Evolutionary conservation across 2,329 filamentous ascomycete species (phyloP).

Genomic region (Huntiella bhutanensis): DNA sequence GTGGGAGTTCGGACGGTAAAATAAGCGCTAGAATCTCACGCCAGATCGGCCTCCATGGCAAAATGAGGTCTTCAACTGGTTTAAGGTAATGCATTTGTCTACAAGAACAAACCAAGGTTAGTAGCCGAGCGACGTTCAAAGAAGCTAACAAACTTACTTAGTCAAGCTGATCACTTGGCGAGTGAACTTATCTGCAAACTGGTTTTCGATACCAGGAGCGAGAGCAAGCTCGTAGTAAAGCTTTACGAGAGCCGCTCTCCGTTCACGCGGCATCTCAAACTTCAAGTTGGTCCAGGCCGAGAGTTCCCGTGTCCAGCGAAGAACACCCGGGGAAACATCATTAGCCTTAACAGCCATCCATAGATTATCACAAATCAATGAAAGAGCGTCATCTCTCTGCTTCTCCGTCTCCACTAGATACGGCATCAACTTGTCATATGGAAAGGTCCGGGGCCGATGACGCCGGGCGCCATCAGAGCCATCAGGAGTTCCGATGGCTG

Average conservation of each 20-base stretch:
- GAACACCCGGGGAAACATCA: slow-evolving; percentile 80
- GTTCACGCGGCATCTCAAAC: slow-evolving; percentile 79
- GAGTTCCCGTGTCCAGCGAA: slow-evolving; percentile 95
- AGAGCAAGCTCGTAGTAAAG: slow-evolving; percentile 89
- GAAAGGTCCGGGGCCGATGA: slow-evolving; percentile 77
- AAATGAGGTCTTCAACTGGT: slow-evolving; percentile 67
- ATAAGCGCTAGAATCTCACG: slow-evolving; percentile 83
- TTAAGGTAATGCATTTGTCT: slow-evolving; percentile 55
- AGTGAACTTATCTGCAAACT: slow-evolving; percentile 71
- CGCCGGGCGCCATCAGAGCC: slow-evolving; percentile 19
- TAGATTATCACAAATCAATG: slow-evolving; percentile 80
- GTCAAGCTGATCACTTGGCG: slow-evolving; percentile 93
- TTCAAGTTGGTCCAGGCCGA: slow-evolving; percentile 90
- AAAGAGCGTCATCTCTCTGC: slow-evolving; percentile 59
- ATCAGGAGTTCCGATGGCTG: background rate
- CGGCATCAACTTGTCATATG: slow-evolving; percentile 78
- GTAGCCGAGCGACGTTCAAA: background rate
- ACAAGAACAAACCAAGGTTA: background rate
- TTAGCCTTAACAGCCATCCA: slow-evolving; percentile 83
- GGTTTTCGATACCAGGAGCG: slow-evolving; percentile 70
- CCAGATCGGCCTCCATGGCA: slow-evolving; percentile 89
- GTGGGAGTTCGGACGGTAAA: slow-evolving; percentile 62
- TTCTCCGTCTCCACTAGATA: slow-evolving; percentile 69
- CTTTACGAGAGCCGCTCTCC: slow-evolving; percentile 66
- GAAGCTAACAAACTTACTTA: slow-evolving; percentile 41